Conservation (phyloP, 805 yeast genomes). For the Schizosaccharomyces japonicus region DNA sequence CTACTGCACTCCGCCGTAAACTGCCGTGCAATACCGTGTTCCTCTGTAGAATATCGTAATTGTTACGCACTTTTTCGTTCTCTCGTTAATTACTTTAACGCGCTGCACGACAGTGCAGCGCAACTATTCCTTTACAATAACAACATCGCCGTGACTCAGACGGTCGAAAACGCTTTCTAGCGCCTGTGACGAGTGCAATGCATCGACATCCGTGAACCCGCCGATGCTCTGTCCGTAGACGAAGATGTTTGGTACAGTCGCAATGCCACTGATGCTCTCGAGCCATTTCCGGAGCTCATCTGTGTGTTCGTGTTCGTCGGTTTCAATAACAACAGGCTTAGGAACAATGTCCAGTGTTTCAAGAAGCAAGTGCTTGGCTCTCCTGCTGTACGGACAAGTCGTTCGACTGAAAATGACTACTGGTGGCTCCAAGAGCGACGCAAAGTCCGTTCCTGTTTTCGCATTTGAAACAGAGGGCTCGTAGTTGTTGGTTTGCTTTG, state of each 20-base stretch:
- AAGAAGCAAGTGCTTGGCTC: not conserved
- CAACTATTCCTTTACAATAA: too few relatives aligned
- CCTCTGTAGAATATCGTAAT: too few relatives aligned
- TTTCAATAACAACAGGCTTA: not conserved
- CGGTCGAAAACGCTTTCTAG: not conserved
- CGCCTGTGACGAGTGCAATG: not conserved
- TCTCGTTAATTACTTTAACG: too few relatives aligned
- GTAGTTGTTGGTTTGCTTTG: too few relatives aligned
- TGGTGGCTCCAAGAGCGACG: not conserved
- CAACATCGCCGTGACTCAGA: not conserved
- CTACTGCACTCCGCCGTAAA: too few relatives aligned
- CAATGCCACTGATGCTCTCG: not conserved
- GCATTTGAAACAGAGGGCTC: not conserved
- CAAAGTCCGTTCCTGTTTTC: not conserved
- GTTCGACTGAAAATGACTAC: not conserved
- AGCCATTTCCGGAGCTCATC: not conserved
- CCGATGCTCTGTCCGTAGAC: slow-evolving; percentile 3
- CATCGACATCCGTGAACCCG: not conserved
- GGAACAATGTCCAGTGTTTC: not conserved
- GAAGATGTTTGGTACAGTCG: slow-evolving; percentile 1
- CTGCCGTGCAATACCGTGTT: too few relatives aligned
- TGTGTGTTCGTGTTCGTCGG: not conserved
- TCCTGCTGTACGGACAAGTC: not conserved
- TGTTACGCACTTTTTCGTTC: too few relatives aligned
- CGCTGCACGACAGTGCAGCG: too few relatives aligned